Evolutionary conservation across 768 basidiomycete species (phyloP).

Genomic region (Suillus decipiens): DNA sequence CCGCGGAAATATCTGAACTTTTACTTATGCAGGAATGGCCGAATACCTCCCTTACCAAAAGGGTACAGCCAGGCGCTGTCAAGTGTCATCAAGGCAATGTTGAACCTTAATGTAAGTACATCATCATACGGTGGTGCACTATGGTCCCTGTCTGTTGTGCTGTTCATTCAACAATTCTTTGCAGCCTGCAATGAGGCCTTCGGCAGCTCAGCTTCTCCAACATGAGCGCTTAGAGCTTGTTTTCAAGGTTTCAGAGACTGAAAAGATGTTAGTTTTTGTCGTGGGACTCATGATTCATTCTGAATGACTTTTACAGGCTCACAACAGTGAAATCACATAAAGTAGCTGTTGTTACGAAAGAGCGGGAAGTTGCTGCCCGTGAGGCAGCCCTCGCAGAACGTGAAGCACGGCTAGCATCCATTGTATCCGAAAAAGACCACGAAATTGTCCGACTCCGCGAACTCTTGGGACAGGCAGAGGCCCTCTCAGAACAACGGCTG

Average conservation of each 20-base stretch:
- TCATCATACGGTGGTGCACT: background rate
- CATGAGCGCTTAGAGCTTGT: slow-evolving; percentile 76
- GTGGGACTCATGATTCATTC: background rate
- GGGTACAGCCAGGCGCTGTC: slow-evolving; percentile 76
- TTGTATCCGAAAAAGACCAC: slow-evolving; percentile 57
- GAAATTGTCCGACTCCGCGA: slow-evolving; percentile 56
- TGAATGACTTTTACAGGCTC: slow-evolving; percentile 44
- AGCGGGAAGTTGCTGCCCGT: slow-evolving; percentile 62
- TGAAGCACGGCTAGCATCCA: slow-evolving; percentile 50
- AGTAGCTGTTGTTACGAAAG: slow-evolving; percentile 51
- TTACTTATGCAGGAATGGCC: slow-evolving; percentile 61
- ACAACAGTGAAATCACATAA: slow-evolving; percentile 66
- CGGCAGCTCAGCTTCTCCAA: slow-evolving; percentile 76
- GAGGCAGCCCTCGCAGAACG: slow-evolving; percentile 57
- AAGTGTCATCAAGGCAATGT: slow-evolving; percentile 82
- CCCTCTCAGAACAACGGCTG: slow-evolving; percentile 46
- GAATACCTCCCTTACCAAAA: slow-evolving; percentile 87
- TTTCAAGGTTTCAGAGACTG: slow-evolving; percentile 71
- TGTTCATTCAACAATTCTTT: background rate
- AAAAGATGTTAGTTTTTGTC: slow-evolving; percentile 62
- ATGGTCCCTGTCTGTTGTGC: slow-evolving; percentile 12
- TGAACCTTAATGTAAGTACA: slow-evolving; percentile 72
- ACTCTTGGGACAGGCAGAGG: slow-evolving; percentile 40
- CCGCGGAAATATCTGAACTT: background rate
- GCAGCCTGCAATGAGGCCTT: slow-evolving; percentile 86